Evolutionary conservation across 2,329 filamentous ascomycete species (phyloP).

Genomic region (Stagonosporopsis chrysanthemi): DNA sequence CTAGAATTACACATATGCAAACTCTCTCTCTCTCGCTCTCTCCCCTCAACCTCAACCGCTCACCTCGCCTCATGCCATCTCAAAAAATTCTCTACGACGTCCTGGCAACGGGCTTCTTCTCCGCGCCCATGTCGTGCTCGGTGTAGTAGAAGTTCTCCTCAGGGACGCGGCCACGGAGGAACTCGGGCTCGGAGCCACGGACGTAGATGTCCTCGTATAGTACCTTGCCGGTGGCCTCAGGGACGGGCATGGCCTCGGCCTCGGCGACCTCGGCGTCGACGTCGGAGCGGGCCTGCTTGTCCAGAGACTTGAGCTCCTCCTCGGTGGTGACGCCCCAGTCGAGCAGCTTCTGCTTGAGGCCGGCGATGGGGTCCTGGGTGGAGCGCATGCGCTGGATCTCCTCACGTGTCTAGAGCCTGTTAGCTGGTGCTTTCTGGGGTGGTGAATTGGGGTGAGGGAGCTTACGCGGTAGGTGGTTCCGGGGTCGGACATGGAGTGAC

Average conservation of each 20-base stretch:
- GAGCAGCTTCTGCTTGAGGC: conserved; percentile 96
- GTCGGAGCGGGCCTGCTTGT: conserved; percentile 87
- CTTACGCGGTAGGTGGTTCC: conserved; percentile 90
- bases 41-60: not conserved
- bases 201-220: conserved; percentile 98
- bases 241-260: conserved; percentile 86
- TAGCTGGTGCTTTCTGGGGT: conserved; percentile 16
- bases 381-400: conserved; percentile 99
- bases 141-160: conserved; percentile 90
- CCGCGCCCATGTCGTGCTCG: conserved; percentile 51
- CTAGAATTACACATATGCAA: conserved; percentile 37
- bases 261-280: conserved; percentile 90
- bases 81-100: conserved; percentile 32
- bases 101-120: conserved; percentile 46
- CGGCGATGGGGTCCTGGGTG: conserved; percentile 97
- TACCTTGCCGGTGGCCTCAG: conserved; percentile 80
- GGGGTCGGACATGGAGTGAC: conserved; percentile 99
- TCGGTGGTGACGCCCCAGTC: conserved; percentile 93
- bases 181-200: conserved; percentile 83
- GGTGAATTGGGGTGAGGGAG: not conserved
- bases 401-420: conserved; percentile 76
- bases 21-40: conserved; percentile 9
- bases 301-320: conserved; percentile 94
- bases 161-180: conserved; percentile 83
- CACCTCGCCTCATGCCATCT: not conserved